Evolutionary conservation across 352 stramenopile species (phyloP), one percentile per base, ranked within the genome.

Genomic region (Phytopythium cucurbitacearum): DNA sequence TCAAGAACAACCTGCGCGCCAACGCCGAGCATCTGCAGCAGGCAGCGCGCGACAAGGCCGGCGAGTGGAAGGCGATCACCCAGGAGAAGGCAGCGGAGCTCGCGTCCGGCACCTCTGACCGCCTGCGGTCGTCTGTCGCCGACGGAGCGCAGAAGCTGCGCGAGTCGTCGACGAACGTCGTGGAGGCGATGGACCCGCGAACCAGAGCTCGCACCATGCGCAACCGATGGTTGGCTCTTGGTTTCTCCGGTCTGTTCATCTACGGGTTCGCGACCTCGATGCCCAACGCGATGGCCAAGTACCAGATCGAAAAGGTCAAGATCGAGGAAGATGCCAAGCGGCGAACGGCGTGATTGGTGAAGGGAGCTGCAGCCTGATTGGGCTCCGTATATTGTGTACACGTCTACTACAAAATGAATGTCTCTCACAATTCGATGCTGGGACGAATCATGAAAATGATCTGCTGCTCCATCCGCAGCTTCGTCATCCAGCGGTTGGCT

Each of bases 261-360:
- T 94, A 92, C 43, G 84, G 84, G 1, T 88, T 94, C 54, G 84
- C 79, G 10, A 78, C 79, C 13, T 53, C 69, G 10, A 48, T 77
- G 53, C 83, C 83, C 36, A 58, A 76, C 42, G 83, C 83, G 15
- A 69, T 91, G 73, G 64, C 73, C 16, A 84, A 81, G 16, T 94
- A 94, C 49, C 65, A 69, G 21, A 57, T 89, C 48, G 79, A 90
- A 59, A 75, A 59, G 56, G 67, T 72, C 12, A 80, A 76, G 40
- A 67, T 85, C 38, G 61, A 89, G 36, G 76, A 79, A 43, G 61
- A 71, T 16, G 63, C 51, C 16, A 77, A 76, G 40, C 71, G 81
- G 53, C 67, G 62, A 65, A 47, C 13, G 15, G n/a, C 41, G 34
- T 15, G 48, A 53, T 36, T 4, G 3, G 7, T 54, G 32, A 48